A percentile compares a stretch with the other conserved stretches of the same genome.
phyloP scores from a whole-genome alignment of 2,329 filamentous ascomycete species.

The Fusarium sp. region DNA sequence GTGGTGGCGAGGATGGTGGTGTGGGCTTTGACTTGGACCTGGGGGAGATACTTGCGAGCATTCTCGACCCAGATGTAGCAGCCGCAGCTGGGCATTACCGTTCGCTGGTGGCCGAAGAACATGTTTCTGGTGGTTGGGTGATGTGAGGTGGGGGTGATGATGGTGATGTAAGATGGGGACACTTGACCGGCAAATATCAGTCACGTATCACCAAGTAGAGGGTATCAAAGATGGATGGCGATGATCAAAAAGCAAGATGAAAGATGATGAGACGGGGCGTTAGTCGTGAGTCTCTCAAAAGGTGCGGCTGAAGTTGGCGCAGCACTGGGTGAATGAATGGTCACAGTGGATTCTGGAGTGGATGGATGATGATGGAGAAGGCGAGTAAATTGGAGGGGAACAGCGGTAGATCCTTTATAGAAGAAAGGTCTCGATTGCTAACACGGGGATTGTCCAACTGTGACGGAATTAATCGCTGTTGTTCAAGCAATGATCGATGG shows the following conservation, averaged over 20 bases:
- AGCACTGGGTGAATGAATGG: not conserved
- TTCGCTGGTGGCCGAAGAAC: not conserved
- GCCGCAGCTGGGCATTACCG: slow-evolving; percentile 46
- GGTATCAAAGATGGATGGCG: not conserved
- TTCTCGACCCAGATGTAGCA: slow-evolving; percentile 47
- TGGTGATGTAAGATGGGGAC: not conserved
- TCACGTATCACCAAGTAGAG: not conserved
- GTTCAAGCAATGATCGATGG: not conserved
- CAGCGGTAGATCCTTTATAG: slow-evolving; percentile 15
- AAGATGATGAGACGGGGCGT: not conserved
- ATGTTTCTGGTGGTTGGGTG: not conserved
- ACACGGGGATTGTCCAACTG: not conserved
- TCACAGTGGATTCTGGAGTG: not conserved
- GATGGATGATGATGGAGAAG: not conserved
- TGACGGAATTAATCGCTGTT: not conserved
- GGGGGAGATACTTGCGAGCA: slow-evolving; percentile 64
- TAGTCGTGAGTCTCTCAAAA: not conserved
- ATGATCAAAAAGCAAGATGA: not conserved
- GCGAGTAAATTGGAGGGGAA: not conserved
- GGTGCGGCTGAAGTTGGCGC: not conserved
- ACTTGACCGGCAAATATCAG: not conserved
- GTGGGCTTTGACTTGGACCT: slow-evolving; percentile 67
- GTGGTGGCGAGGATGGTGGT: slow-evolving; percentile 70
- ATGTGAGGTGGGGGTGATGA: not conserved
- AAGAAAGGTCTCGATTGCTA: not conserved